Percentiles rank a stretch among this genome's conserved stretches.
These are phyloP conservation scores for Talaromyces sp. DNA, from an alignment of 2,329 filamentous ascomycete species.

Conservation along the genomic window DNA sequence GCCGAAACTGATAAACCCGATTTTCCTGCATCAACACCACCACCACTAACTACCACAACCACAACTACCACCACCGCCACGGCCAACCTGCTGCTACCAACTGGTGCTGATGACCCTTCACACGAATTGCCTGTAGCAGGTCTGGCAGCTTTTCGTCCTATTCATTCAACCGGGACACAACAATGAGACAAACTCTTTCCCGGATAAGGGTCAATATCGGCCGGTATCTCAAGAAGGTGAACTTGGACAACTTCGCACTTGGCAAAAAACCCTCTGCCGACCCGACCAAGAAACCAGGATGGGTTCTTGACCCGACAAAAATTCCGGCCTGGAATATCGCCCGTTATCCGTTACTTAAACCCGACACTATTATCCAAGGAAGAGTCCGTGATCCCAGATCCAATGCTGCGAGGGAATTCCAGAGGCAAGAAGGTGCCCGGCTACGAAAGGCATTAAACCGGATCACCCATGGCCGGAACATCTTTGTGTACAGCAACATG, in stretches of 20 bases:
- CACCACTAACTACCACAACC: not conserved
- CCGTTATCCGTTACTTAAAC: conserved; percentile 31
- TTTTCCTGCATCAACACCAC: not conserved
- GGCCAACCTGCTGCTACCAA: not conserved
- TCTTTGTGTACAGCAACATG: conserved; percentile 60
- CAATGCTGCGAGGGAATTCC: conserved; percentile 38
- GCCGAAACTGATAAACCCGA: not conserved
- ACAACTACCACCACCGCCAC: not conserved
- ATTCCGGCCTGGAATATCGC: conserved; percentile 33
- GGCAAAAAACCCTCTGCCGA: not conserved
- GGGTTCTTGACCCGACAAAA: conserved; percentile 35
- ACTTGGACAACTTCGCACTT: conserved; percentile 4
- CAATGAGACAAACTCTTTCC: not conserved
- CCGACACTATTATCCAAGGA: conserved; percentile 37
- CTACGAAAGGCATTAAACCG: conserved; percentile 44
- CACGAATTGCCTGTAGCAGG: not conserved
- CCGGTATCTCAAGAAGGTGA: conserved; percentile 2
- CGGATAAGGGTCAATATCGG: not conserved
- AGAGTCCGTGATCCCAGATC: conserved; percentile 34
- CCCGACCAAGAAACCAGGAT: not conserved
- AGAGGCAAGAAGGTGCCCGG: conserved; percentile 33
- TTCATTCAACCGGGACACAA: not conserved
- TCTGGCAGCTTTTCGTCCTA: not conserved
- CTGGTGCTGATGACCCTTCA: not conserved
- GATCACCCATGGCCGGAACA: conserved; percentile 52